Conservation (phyloP, 2,329 filamentous ascomycete species). For the Incumbomyces delicatus region DNA sequence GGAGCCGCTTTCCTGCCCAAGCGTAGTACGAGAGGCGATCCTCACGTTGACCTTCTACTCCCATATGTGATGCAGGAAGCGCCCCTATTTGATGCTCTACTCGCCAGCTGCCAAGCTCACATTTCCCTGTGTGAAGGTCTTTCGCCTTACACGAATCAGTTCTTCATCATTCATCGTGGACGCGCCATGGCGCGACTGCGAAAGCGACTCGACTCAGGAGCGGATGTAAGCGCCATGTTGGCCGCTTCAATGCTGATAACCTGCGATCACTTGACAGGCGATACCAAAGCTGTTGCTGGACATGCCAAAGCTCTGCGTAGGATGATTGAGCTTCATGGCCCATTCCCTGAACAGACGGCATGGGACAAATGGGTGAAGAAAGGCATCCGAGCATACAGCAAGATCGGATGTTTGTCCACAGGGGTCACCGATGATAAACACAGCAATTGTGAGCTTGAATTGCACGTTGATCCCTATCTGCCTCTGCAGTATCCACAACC, state of each 20-base stretch:
- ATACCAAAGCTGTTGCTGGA: constrained; percentile 13
- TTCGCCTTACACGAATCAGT: constrained; percentile 12
- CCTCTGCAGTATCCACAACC: constrained; percentile 15
- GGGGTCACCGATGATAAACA: constrained; percentile 10
- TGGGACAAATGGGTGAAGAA: constrained; percentile 17
- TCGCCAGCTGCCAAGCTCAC: constrained; percentile 17
- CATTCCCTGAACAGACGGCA: constrained; percentile 7
- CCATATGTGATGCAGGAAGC: constrained; percentile 16
- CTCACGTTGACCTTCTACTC: constrained; percentile 17
- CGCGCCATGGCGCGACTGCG: constrained; percentile 15
- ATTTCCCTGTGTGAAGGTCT: constrained; percentile 15
- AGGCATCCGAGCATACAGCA: constrained; percentile 14
- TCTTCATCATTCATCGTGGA: constrained; percentile 18
- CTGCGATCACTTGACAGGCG: constrained; percentile 16
- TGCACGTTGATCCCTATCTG: constrained; percentile 13
- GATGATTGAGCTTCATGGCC: constrained; percentile 15
- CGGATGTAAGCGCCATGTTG: constrained; percentile 14
- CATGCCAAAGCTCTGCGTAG: constrained; percentile 15
- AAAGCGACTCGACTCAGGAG: constrained; percentile 9
- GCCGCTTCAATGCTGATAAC: constrained; percentile 19
- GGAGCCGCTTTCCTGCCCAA: too few relatives aligned
- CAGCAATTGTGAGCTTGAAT: constrained; percentile 12
- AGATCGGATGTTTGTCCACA: constrained; percentile 16
- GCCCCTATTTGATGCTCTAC: constrained; percentile 18
- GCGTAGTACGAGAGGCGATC: constrained; percentile 5